A percentile compares a stretch with the other conserved stretches of the same genome.
Conservation (phyloP, 768 basidiomycete species). For the Clitopilus hobsonii region DNA sequence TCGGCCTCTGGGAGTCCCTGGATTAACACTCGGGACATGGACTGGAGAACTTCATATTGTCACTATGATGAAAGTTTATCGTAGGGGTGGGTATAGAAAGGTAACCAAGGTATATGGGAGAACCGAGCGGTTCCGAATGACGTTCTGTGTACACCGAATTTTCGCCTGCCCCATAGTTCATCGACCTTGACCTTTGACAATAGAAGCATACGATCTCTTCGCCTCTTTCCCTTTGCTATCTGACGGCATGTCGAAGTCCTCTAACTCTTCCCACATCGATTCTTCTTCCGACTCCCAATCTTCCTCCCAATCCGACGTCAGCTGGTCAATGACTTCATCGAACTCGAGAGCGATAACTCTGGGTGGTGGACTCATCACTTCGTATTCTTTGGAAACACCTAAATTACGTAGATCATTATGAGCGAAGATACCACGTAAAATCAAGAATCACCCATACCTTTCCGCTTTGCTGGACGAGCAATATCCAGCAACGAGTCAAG, state of each 20-base stretch:
- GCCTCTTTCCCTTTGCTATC: neutral
- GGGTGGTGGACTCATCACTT: constrained; percentile 13
- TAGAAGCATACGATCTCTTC: neutral
- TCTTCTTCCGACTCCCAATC: neutral
- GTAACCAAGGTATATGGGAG: too few species aligned
- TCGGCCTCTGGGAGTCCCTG: too few species aligned
- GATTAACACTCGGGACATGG: too few species aligned
- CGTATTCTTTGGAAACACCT: constrained; percentile 18
- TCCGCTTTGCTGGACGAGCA: neutral
- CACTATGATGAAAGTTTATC: too few species aligned
- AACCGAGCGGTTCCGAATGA: too few species aligned
- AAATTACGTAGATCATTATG: too few species aligned
- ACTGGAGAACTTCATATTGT: too few species aligned
- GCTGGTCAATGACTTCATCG: neutral
- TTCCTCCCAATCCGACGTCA: neutral
- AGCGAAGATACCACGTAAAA: too few species aligned
- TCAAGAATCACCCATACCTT: too few species aligned
- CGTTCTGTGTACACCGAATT: too few species aligned
- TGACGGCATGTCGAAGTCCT: neutral
- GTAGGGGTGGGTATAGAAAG: too few species aligned
- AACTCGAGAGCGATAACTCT: constrained; percentile 16
- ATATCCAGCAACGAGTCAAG: neutral
- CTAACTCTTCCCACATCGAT: neutral
- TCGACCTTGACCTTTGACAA: neutral
- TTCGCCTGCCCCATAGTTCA: too few species aligned